Evolutionary conservation across 2,329 filamentous ascomycete species (phyloP).

Genomic region (Trichoderma breve): DNA sequence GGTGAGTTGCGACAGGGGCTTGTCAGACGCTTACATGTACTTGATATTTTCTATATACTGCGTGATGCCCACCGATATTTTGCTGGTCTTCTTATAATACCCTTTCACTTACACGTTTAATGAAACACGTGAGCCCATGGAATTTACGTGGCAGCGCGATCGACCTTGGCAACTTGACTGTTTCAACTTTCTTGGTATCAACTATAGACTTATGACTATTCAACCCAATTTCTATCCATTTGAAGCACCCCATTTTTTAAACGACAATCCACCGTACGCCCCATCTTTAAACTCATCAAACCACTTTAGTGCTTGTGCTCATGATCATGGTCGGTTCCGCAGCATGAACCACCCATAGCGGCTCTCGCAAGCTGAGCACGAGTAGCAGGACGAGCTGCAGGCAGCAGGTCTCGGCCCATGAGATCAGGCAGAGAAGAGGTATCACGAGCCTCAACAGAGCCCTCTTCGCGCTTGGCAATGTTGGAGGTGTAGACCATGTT

Average conservation of each 20-base stretch:
- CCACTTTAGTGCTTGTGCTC: conserved; percentile 21
- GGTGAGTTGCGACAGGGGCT: not conserved
- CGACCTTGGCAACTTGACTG: not conserved
- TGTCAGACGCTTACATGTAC: not conserved
- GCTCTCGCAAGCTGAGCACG: conserved; percentile 30
- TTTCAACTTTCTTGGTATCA: not conserved
- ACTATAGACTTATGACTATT: not conserved
- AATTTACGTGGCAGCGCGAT: not conserved
- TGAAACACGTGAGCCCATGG: no score
- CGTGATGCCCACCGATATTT: not conserved
- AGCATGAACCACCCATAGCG: conserved; percentile 27
- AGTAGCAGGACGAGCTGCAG: conserved; percentile 27
- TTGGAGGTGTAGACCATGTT: conserved; percentile 29
- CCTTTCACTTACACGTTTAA: not conserved
- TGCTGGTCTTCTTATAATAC: not conserved
- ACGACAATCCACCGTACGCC: not conserved
- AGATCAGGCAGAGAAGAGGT: conserved; percentile 23
- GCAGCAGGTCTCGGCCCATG: conserved; percentile 28
- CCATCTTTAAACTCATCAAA: not conserved
- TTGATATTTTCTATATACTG: not conserved
- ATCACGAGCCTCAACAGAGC: not conserved
- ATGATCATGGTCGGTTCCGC: conserved; percentile 3
- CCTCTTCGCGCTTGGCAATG: conserved; percentile 17
- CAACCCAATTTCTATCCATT: not conserved
- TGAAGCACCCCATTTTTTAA: not conserved